phyloP scores from a whole-genome alignment of 2,329 filamentous ascomycete species.

The Orbilia brochopaga region DNA sequence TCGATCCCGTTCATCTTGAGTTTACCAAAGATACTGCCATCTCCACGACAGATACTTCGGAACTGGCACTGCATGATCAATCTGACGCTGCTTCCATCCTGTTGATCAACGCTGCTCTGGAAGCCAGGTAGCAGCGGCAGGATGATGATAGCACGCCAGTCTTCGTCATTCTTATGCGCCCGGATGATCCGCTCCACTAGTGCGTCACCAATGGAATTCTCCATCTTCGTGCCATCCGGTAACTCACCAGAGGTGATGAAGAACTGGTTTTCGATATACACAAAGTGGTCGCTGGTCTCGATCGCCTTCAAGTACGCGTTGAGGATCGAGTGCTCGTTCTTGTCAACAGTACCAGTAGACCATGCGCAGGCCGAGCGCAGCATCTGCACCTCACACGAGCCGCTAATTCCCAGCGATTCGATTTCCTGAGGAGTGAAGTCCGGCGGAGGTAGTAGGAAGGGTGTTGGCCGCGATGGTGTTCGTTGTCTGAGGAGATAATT shows the following conservation, averaged over 20 bases:
- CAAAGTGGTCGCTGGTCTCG: constrained; percentile 91
- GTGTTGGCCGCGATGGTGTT: constrained; percentile 89
- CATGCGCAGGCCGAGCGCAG: constrained; percentile 86
- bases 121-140: constrained; percentile 98
- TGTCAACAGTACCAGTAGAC: constrained; percentile 84
- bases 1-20: constrained; percentile 80
- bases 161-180: constrained; percentile 80
- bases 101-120: constrained; percentile 91
- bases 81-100: constrained; percentile 91
- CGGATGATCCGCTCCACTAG: constrained; percentile 88
- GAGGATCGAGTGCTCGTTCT: constrained; percentile 92
- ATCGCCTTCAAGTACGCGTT: constrained; percentile 95
- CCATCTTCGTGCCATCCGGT: constrained; percentile 76
- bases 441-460: constrained; percentile 89
- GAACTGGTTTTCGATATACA: constrained; percentile 99
- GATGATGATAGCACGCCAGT: constrained; percentile 87
- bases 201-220: constrained; percentile 93
- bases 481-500: constrained; percentile 93
- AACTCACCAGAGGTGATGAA: constrained; percentile 93
- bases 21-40: constrained; percentile 87
- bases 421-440: constrained; percentile 87
- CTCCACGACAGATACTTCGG: constrained; percentile 90
- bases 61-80: constrained; percentile 98
- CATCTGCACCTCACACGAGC: constrained; percentile 96
- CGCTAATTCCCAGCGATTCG: constrained; percentile 83